Conservation (phyloP, 345 rosid genomes). For the Anastatica hierochuntica region DNA sequence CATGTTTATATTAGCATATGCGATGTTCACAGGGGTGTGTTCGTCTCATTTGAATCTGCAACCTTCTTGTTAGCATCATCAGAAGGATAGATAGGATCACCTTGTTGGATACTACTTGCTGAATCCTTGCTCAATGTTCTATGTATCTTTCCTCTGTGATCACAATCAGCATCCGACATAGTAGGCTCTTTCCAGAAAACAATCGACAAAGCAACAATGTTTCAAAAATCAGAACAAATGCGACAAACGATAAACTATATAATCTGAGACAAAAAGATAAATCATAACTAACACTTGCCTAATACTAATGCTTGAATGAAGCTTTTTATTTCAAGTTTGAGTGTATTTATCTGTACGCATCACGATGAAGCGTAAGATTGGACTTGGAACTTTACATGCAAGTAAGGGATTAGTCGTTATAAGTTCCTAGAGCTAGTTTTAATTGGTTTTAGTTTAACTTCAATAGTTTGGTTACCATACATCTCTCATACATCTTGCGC, state of each 20-base stretch:
- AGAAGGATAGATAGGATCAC: neutral
- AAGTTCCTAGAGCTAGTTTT: too few relatives aligned
- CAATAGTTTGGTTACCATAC: too few relatives aligned
- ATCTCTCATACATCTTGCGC: too few relatives aligned
- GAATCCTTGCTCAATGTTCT: constrained; percentile 8
- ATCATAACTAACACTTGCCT: constrained; percentile 5
- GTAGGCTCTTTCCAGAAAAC: constrained; percentile 9
- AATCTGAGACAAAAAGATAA: too few relatives aligned
- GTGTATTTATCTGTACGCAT: too few relatives aligned
- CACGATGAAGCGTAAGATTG: too few relatives aligned
- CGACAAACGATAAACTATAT: neutral
- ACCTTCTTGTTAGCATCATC: constrained; percentile 16
- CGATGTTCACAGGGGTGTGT: constrained; percentile 5
- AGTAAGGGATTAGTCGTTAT: too few relatives aligned
- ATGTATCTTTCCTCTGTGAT: constrained; percentile 2
- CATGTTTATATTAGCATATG: neutral
- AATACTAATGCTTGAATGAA: constrained; percentile 11
- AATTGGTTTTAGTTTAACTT: too few relatives aligned
- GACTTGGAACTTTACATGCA: too few relatives aligned
- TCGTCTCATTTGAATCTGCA: constrained; percentile 3
- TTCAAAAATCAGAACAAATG: too few relatives aligned
- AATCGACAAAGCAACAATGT: neutral
- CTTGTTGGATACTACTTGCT: constrained; percentile 8
- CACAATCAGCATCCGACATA: neutral
- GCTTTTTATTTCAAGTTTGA: too few relatives aligned